Evolutionary conservation across 2,329 filamentous ascomycete species (phyloP).

Genomic region (Nigrospora sphaerica): DNA sequence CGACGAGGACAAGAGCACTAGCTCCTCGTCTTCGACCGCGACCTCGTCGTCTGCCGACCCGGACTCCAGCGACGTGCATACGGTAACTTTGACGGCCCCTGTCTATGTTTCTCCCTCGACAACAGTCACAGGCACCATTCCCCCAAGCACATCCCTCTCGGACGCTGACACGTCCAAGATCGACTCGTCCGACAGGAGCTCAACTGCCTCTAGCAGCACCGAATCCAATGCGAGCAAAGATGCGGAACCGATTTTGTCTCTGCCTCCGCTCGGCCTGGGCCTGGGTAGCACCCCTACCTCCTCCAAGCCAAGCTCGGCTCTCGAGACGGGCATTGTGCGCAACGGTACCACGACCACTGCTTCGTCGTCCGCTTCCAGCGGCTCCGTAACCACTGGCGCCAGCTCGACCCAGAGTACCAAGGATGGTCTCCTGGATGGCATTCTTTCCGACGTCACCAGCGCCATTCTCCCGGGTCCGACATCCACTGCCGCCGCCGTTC

Average conservation of each 20-base stretch:
- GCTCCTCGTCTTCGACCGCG: constrained; percentile 5
- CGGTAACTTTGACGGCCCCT: neutral
- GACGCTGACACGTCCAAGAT: too few species aligned
- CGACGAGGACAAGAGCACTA: neutral
- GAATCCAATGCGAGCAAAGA: too few species aligned
- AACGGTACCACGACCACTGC: neutral
- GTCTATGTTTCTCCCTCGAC: constrained; percentile 3
- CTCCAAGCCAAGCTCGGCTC: neutral
- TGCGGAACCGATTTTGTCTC: neutral
- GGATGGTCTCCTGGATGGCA: neutral
- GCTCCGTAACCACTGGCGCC: neutral
- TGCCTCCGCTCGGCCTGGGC: neutral
- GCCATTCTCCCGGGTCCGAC: neutral
- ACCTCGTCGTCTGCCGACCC: neutral
- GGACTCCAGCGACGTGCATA: neutral
- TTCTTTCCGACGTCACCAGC: constrained; percentile 5
- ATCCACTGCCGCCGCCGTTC: neutral
- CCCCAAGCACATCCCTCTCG: too few species aligned
- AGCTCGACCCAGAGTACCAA: neutral
- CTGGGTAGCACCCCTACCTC: too few species aligned
- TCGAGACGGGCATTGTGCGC: neutral
- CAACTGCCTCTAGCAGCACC: too few species aligned
- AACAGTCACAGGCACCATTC: constrained; percentile 3
- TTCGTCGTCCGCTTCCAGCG: neutral
- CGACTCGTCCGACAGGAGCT: too few species aligned